A percentile compares a stretch with the other conserved stretches of the same genome.
These are phyloP conservation scores for Metschnikowia henanensis DNA, from an alignment of 805 yeast species.

Conservation along the genomic window DNA sequence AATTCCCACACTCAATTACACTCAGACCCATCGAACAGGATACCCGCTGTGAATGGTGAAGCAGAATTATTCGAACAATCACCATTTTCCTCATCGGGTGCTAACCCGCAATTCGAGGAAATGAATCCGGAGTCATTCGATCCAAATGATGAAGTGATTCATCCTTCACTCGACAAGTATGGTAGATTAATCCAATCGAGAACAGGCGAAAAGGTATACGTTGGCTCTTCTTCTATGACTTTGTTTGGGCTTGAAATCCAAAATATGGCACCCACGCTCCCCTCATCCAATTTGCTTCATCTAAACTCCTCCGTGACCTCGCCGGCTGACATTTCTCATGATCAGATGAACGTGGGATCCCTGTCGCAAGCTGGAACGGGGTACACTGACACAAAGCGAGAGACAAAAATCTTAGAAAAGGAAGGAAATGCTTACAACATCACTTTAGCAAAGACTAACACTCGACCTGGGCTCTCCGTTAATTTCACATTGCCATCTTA, in stretches of 20 bases:
- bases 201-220: constrained; percentile 73
- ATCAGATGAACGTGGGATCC: constrained; percentile 13
- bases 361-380: constrained; percentile 10
- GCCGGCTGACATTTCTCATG: constrained; percentile 13
- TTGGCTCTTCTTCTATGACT: constrained; percentile 84
- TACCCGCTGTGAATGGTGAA: background rate
- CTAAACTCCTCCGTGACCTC: constrained; percentile 17
- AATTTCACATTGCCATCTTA: constrained; percentile 75
- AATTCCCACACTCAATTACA: background rate
- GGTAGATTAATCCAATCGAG: constrained; percentile 73
- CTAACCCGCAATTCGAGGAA: constrained; percentile 5
- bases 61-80: constrained; percentile 4
- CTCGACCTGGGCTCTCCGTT: constrained; percentile 66
- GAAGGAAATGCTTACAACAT: constrained; percentile 78
- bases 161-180: constrained; percentile 69
- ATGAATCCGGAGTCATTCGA: constrained; percentile 5
- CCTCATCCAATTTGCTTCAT: constrained; percentile 18
- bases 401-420: constrained; percentile 61
- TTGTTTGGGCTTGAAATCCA: constrained; percentile 77
- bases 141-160: constrained; percentile 50
- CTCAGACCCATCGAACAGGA: constrained; percentile 1
- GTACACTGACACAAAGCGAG: constrained; percentile 30
- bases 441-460: constrained; percentile 64
- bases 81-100: constrained; percentile 6
- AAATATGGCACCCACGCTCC: constrained; percentile 50